phyloP scores from a whole-genome alignment of 805 yeast genomes.

The Zygoascus flipseniorum region DNA sequence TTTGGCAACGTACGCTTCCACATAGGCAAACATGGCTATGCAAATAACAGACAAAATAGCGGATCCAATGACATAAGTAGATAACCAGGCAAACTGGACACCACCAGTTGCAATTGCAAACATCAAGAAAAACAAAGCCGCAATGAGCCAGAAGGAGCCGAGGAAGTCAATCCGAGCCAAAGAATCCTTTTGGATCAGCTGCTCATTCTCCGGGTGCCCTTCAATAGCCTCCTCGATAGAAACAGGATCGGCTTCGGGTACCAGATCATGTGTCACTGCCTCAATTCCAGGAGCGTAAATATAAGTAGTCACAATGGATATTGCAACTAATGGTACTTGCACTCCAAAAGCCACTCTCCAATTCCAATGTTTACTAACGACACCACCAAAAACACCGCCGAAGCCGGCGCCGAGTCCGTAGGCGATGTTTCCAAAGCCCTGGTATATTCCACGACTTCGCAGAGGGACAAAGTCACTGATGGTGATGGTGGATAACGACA shows the following conservation, averaged over 20 bases:
- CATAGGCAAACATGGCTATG: slow-evolving; percentile 35
- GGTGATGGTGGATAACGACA: slow-evolving; percentile 64
- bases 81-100: slow-evolving; percentile 40
- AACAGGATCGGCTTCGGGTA: slow-evolving; percentile 3
- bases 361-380: slow-evolving; percentile 42
- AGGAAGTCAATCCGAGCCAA: slow-evolving; percentile 54
- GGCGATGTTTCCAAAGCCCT: slow-evolving; percentile 70
- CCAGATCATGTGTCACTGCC: slow-evolving; percentile 14
- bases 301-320: slow-evolving; percentile 23
- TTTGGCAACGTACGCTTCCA: slow-evolving; percentile 42
- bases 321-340: slow-evolving; percentile 34
- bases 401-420: slow-evolving; percentile 69
- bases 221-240: slow-evolving; percentile 42
- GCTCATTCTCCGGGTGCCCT: slow-evolving; percentile 26
- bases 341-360: slow-evolving; percentile 49
- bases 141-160: slow-evolving; percentile 56
- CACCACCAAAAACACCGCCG: slow-evolving; percentile 56
- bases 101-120: slow-evolving; percentile 63
- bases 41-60: slow-evolving; percentile 15
- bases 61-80: slow-evolving; percentile 33
- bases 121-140: slow-evolving; percentile 50
- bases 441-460: slow-evolving; percentile 70
- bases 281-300: slow-evolving; percentile 1
- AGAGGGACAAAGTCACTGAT: slow-evolving; percentile 70
- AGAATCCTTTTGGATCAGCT: slow-evolving; percentile 28